Conservation (phyloP, 805 yeast species). For the Lipomyces anomalus region DNA sequence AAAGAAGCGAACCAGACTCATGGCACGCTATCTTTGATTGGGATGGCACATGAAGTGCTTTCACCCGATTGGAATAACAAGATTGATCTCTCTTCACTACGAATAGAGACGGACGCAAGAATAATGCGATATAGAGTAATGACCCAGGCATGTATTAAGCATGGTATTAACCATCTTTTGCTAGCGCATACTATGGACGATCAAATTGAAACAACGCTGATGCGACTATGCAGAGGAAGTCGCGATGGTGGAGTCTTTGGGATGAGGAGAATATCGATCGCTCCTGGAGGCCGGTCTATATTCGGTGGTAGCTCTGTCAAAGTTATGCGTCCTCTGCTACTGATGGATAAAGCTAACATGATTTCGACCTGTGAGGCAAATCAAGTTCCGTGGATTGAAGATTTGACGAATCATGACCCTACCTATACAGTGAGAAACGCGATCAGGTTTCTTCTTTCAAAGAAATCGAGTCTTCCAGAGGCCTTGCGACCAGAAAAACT, state of each 20-base stretch:
- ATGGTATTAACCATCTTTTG: constrained; percentile 38
- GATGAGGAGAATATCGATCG: constrained; percentile 33
- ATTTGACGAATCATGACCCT: constrained; percentile 53
- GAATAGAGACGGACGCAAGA: constrained; percentile 44
- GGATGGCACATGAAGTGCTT: constrained; percentile 1
- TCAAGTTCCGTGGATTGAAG: constrained; percentile 61
- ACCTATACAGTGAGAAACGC: constrained; percentile 54
- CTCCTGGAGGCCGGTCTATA: constrained; percentile 1
- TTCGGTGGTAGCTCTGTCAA: constrained; percentile 21
- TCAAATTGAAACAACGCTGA: constrained; percentile 62
- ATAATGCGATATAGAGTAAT: constrained; percentile 45
- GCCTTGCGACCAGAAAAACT: constrained; percentile 12
- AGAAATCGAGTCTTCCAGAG: constrained; percentile 19
- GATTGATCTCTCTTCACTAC: not conserved
- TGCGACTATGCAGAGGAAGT: constrained; percentile 46
- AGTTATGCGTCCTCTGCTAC: constrained; percentile 51
- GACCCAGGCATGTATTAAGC: constrained; percentile 36
- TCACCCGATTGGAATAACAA: constrained; percentile 1
- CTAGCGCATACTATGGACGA: constrained; percentile 70
- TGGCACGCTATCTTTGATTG: not conserved
- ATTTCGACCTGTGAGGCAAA: constrained; percentile 41
- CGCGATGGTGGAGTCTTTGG: constrained; percentile 57
- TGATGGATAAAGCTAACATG: constrained; percentile 41
- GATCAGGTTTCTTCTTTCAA: constrained; percentile 37
- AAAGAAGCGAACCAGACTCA: constrained; percentile 41